Conservation (phyloP, 176 grass and related monocot species). For the Triticum dicoccoides region DNA sequence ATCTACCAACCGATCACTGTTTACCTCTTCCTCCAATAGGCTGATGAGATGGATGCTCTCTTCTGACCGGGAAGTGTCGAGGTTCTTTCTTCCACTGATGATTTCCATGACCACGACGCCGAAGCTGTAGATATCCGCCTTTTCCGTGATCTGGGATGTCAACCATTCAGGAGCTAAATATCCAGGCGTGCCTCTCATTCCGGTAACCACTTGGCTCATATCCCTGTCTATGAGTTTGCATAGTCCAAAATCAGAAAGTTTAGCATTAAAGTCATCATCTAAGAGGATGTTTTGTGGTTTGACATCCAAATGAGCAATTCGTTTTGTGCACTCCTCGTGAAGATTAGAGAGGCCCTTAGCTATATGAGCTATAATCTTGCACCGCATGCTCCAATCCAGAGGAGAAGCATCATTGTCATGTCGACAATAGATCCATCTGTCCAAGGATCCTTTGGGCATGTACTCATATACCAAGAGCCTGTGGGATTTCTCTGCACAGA, state of each 20-base stretch:
- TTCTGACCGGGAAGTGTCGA: too few species aligned
- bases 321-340: slow-evolving; percentile 44
- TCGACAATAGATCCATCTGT: slow-evolving; percentile 39
- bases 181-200: too few species aligned
- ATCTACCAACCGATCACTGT: too few species aligned
- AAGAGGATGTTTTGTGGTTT: slow-evolving; percentile 48
- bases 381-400: slow-evolving; percentile 31
- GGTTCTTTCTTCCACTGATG: too few species aligned
- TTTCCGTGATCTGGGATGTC: too few species aligned
- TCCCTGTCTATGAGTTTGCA: slow-evolving; percentile 31
- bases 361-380: slow-evolving; percentile 27
- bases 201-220: not conserved
- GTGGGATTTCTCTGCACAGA: slow-evolving; percentile 44
- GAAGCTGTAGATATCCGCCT: too few species aligned
- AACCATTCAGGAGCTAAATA: too few species aligned
- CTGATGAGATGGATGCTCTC: too few species aligned
- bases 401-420: not conserved
- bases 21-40: too few species aligned
- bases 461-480: slow-evolving; percentile 49
- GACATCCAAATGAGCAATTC: slow-evolving; percentile 44
- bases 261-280: slow-evolving; percentile 30
- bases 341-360: slow-evolving; percentile 51
- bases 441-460: slow-evolving; percentile 48
- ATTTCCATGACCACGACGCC: too few species aligned
- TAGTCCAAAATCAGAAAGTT: slow-evolving; percentile 41